Evolutionary conservation across 352 stramenopile species (phyloP), one percentile per base, ranked within the genome.

Genomic region (Phytophthora pluvialis): DNA sequence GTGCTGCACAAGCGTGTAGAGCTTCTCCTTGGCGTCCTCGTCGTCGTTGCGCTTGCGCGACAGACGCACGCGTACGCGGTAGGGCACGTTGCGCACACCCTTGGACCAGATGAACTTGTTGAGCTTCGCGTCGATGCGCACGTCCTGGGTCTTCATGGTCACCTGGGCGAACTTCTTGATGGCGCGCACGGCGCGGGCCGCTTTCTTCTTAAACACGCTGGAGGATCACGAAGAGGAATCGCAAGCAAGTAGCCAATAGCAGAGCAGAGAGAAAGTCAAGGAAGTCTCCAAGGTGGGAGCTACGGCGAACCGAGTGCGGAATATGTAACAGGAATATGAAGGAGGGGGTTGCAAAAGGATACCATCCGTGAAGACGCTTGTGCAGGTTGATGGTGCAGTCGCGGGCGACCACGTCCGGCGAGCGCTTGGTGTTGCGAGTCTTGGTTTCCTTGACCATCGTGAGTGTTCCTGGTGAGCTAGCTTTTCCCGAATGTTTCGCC

Each of bases 331-430:
- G 21, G 21, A 21, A 35, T 35, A 35, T 35, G 31, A 18, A 35
- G 16, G 13, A 52, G 40, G 65, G 76, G 67, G 71, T 75, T 72
- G 77, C 80, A 86, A 91, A 91, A 91, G 80, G 80, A 91, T 94
- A 94, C 84, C 78, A 82, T 87, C 83, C 79, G 79, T 98, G 94
- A 60, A 98, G 88, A 75, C 93, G 80, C 91, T 99, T 99, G 86
- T 98, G 95, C 61, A 99, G 91, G 83, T 99, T 98, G 86, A 99
- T 98, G 53, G 97, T 99, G 90, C 98, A 99, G 84, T 99, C 97
- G 75, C 97, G 94, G 61, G 92, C 97, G 55, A 99, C 88, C 53
- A 99, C 91, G 83, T 99, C 97, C 59, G 93, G 83, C 64, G 80
- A 83, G 70, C 85, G 83, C 84, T 94, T 94, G 67, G 83, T 91